phyloP scores from a whole-genome alignment of 768 basidiomycete genomes.

The Tricholoma flavovirens region DNA sequence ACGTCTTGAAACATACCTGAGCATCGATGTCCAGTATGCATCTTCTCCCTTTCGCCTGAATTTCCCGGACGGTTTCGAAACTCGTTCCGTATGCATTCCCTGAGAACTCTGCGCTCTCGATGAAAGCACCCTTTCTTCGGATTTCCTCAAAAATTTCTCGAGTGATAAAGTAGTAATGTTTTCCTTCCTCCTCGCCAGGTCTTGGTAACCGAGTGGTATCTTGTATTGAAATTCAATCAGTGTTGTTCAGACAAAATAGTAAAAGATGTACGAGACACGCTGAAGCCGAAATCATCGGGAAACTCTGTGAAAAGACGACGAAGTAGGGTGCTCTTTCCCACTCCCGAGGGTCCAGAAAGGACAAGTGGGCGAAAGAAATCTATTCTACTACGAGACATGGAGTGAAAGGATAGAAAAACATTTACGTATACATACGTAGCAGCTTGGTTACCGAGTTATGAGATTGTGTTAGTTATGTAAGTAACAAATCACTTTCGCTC shows the following conservation, averaged over 20 bases:
- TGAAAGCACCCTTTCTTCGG: conserved; percentile 68
- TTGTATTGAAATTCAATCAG: conserved; percentile 24
- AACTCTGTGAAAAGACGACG: conserved; percentile 71
- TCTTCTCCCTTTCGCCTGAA: conserved; percentile 63
- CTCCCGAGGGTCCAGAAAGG: conserved; percentile 87
- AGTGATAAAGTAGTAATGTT: conserved; percentile 83
- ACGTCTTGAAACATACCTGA: conserved; percentile 52
- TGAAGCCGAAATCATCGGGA: conserved; percentile 87
- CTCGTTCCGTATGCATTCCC: conserved; percentile 93
- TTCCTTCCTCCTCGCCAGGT: conserved; percentile 75
- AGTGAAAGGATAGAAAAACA: background rate
- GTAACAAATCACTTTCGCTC: background rate
- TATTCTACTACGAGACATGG: conserved; percentile 18
- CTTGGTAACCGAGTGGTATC: conserved; percentile 89
- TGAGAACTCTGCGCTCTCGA: conserved; percentile 93
- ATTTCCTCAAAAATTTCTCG: conserved; percentile 67
- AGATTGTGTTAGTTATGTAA: background rate
- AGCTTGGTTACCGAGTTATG: too few species aligned
- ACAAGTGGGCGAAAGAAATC: conserved; percentile 71
- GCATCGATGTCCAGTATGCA: conserved; percentile 96
- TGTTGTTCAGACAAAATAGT: conserved; percentile 9
- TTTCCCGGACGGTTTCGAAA: conserved; percentile 64
- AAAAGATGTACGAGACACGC: conserved; percentile 68
- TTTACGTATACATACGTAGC: too few species aligned
- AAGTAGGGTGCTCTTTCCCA: conserved; percentile 91